Conservation (phyloP, 352 stramenopile genomes). For the Plasmopara viticola region DNA sequence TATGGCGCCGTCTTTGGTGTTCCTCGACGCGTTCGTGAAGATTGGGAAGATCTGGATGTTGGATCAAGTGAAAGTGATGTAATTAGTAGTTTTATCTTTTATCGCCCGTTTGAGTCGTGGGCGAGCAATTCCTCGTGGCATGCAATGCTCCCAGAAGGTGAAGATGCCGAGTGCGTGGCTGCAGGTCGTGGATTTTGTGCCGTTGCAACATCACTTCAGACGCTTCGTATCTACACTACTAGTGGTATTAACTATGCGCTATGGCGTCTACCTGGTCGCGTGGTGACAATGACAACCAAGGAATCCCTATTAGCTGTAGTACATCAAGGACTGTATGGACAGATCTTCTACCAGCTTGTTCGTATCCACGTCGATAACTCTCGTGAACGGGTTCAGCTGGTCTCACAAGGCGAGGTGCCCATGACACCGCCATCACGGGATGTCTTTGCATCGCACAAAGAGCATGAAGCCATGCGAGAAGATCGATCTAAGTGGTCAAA, state of each 20-base stretch:
- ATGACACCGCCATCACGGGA: conserved; percentile 51
- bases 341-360: conserved; percentile 51
- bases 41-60: conserved; percentile 49
- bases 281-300: conserved; percentile 69
- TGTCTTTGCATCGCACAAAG: conserved; percentile 66
- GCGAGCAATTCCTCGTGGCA: conserved; percentile 78
- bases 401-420: conserved; percentile 46
- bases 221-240: conserved; percentile 65
- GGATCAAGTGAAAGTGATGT: conserved; percentile 37
- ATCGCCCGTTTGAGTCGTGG: conserved; percentile 82
- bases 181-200: conserved; percentile 59
- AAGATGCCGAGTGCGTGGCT: conserved; percentile 71
- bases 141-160: conserved; percentile 47
- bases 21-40: conserved; percentile 47
- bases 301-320: conserved; percentile 57
- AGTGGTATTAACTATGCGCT: conserved; percentile 60
- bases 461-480: conserved; percentile 40
- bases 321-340: conserved; percentile 42
- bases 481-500: conserved; percentile 48
- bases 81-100: conserved; percentile 70
- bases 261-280: conserved; percentile 50
- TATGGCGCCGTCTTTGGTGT: conserved; percentile 72
- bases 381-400: conserved; percentile 36
- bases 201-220: conserved; percentile 65
- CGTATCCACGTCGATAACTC: conserved; percentile 33